Conservation (phyloP, 2,329 filamentous ascomycete species). For the Mariannaea elegans region DNA sequence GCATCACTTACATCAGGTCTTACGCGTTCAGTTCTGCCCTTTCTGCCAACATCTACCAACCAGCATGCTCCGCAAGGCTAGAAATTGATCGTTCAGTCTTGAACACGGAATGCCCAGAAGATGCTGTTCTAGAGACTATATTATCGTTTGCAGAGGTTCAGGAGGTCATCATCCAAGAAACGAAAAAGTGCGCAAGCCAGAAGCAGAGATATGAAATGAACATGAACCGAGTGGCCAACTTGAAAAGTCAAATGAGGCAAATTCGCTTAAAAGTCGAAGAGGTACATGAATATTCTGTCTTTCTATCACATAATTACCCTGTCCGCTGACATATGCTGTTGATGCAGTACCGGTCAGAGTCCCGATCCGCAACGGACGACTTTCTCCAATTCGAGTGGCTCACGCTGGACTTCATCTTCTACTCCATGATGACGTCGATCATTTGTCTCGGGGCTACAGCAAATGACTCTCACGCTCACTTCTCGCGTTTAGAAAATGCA, state of each 20-base stretch:
- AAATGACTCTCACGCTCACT: slow-evolving; percentile 2
- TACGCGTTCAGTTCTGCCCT: background rate
- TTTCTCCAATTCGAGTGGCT: slow-evolving; percentile 6
- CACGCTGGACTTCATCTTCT: background rate
- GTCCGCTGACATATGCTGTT: background rate
- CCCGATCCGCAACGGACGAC: background rate
- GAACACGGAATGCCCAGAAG: background rate
- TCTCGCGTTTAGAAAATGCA: slow-evolving; percentile 1
- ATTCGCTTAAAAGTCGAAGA: slow-evolving; percentile 3
- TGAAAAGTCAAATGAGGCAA: slow-evolving; percentile 2
- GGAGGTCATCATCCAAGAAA: slow-evolving; percentile 1
- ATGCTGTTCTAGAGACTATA: background rate
- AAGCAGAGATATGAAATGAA: slow-evolving; percentile 2
- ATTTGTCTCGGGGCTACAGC: background rate
- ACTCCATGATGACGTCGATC: slow-evolving; percentile 6
- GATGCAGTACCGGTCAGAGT: slow-evolving; percentile 1
- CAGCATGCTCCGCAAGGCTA: background rate
- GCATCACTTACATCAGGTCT: background rate
- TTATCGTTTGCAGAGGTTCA: background rate
- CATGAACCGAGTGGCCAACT: background rate
- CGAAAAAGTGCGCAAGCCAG: background rate
- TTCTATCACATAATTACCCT: background rate
- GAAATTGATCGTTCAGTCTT: background rate
- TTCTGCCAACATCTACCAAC: slow-evolving; percentile 2
- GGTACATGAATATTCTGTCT: background rate